Conservation (phyloP, 176 grass and related monocot species). For the Cenchrus fungigraminus region DNA sequence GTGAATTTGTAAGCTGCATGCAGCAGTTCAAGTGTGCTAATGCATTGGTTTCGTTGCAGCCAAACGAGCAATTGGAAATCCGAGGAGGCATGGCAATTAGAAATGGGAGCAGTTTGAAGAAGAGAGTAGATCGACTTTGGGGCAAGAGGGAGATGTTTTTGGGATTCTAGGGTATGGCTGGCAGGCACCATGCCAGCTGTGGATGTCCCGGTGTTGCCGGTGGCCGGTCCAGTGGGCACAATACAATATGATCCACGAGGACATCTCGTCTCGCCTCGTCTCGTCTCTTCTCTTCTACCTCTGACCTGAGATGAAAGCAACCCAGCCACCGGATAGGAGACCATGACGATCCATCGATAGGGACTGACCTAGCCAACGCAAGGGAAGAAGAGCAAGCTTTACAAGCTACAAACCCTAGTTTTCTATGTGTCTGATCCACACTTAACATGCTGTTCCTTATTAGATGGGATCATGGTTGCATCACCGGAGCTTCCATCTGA, state of each 20-base stretch:
- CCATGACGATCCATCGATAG: not conserved
- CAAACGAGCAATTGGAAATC: not conserved
- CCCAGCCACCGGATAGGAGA: not conserved
- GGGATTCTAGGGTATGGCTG: constrained; percentile 21
- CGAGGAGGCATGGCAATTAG: not conserved
- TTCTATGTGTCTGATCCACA: constrained; percentile 33
- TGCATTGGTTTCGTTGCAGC: not conserved
- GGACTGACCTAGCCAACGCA: constrained; percentile 6
- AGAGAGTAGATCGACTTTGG: constrained; percentile 27
- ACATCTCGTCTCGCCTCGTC: constrained; percentile 14
- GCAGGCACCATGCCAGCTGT: constrained; percentile 56
- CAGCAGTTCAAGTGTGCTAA: no score
- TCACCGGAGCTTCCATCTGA: constrained; percentile 11
- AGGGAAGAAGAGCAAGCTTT: constrained; percentile 21
- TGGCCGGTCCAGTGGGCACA: constrained; percentile 6
- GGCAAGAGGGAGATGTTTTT: not conserved
- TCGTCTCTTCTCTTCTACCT: not conserved
- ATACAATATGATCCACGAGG: constrained; percentile 10
- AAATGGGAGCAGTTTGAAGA: not conserved
- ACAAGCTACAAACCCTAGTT: not conserved
- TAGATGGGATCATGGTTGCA: constrained; percentile 34
- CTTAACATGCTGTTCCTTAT: constrained; percentile 42
- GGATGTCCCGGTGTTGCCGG: constrained; percentile 50
- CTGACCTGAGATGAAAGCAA: not conserved
- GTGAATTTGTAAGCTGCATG: no score